Evolutionary conservation across 2,329 filamentous ascomycete species (phyloP).

Genomic region (Trematosphaeria pertusa): DNA sequence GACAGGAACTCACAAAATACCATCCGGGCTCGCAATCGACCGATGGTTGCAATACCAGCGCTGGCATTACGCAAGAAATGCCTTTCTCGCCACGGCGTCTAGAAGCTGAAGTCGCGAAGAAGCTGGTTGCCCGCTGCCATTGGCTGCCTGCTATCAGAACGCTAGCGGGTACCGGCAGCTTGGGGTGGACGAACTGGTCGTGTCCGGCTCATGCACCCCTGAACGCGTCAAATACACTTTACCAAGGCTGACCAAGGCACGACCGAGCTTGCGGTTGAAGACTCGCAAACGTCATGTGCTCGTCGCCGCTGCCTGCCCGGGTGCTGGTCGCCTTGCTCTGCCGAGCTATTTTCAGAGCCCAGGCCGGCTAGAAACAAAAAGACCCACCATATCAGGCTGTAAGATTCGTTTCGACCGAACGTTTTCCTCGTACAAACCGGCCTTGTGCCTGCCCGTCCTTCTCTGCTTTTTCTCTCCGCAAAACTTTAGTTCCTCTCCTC

Average conservation of each 20-base stretch:
- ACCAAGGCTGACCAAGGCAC: constrained; percentile 36
- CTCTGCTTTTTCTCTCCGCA: constrained; percentile 8
- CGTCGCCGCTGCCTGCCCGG: constrained; percentile 12
- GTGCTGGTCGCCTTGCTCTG: constrained; percentile 3
- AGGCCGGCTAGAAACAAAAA: constrained; percentile 25
- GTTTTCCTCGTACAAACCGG: constrained; percentile 19
- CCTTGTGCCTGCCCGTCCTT: constrained; percentile 8
- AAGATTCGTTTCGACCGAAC: constrained; percentile 33
- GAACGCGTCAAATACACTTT: constrained; percentile 13
- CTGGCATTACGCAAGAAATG: constrained; percentile 16
- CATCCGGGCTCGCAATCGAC: constrained; percentile 4
- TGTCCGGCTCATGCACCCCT: constrained; percentile 30
- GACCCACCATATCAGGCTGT: constrained; percentile 36
- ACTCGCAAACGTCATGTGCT: constrained; percentile 46
- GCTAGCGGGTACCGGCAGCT: constrained; percentile 31
- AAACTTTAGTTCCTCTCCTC: constrained; percentile 13
- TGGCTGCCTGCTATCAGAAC: constrained; percentile 22
- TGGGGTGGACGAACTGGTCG: constrained; percentile 28
- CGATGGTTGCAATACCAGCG: constrained; percentile 1
- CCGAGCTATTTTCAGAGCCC: constrained; percentile 35
- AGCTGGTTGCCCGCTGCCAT: constrained; percentile 12
- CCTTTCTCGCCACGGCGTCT: constrained; percentile 35
- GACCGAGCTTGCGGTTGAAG: constrained; percentile 27
- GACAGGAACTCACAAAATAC: too few relatives aligned
- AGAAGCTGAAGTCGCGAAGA: constrained; percentile 14